Conservation (phyloP, 306 rosid species). For the Trichosanthes cucumerina region DNA sequence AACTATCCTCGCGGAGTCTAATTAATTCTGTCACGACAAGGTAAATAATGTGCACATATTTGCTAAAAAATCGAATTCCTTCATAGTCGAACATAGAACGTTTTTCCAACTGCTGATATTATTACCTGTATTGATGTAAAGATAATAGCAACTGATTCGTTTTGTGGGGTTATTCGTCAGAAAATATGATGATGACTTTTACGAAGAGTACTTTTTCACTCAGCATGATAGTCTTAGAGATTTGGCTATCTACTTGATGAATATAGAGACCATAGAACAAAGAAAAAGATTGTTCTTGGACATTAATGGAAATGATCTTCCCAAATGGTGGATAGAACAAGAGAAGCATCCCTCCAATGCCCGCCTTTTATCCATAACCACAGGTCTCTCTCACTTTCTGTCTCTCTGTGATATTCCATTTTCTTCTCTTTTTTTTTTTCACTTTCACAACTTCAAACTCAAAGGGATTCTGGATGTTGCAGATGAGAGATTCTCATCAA, state of each 20-base stretch:
- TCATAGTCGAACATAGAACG: neutral
- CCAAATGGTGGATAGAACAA: constrained; percentile 40
- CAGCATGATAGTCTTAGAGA: constrained; percentile 56
- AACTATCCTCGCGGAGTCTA: constrained; percentile 25
- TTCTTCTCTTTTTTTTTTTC: neutral
- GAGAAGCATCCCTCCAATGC: constrained; percentile 27
- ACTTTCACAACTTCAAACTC: constrained; percentile 8
- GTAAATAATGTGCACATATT: constrained; percentile 14
- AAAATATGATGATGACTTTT: constrained; percentile 29
- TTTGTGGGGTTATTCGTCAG: constrained; percentile 19
- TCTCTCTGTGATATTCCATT: neutral
- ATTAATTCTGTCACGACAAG: constrained; percentile 37
- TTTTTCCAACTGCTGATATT: neutral
- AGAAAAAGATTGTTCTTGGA: constrained; percentile 40
- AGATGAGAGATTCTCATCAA: constrained; percentile 39
- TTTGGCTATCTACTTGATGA: constrained; percentile 34
- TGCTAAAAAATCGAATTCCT: neutral
- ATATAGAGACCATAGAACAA: constrained; percentile 14
- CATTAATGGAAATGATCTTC: constrained; percentile 30
- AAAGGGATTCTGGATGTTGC: constrained; percentile 18
- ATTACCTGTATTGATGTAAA: neutral
- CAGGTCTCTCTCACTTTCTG: constrained; percentile 32
- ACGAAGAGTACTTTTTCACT: constrained; percentile 33
- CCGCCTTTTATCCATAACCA: constrained; percentile 41
- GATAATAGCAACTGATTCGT: neutral